Conservation (phyloP, 2,329 filamentous ascomycete genomes). For the Fonsecaea erecta region DNA sequence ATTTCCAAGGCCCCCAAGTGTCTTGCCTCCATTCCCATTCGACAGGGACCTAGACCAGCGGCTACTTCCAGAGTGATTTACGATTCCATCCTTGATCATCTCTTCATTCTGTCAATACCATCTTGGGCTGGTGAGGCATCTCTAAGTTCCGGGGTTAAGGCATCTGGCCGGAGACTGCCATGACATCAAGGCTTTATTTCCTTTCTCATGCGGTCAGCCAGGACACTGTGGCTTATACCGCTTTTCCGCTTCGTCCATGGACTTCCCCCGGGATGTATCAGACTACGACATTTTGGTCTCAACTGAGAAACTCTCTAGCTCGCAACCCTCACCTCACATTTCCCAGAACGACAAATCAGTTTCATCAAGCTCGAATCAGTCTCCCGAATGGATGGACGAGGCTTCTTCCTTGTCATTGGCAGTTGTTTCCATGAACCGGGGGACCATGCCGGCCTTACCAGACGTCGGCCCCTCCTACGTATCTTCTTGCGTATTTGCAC, state of each 20-base stretch:
- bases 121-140: neutral
- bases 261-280: slow-evolving; percentile 13
- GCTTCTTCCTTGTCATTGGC: neutral
- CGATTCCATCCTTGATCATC: neutral
- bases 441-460: neutral
- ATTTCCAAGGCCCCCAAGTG: neutral
- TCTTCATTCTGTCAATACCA: neutral
- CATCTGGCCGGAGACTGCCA: slow-evolving; percentile 2
- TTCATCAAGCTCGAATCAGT: slow-evolving; percentile 15
- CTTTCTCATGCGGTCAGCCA: neutral
- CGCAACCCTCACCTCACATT: neutral
- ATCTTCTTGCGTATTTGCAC: neutral
- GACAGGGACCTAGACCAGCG: neutral
- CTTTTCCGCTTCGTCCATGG: slow-evolving; percentile 12
- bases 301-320: neutral
- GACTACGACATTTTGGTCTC: slow-evolving; percentile 15
- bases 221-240: neutral
- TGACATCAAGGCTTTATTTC: neutral
- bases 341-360: neutral
- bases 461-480: neutral
- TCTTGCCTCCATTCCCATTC: neutral
- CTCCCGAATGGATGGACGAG: neutral
- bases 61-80: neutral
- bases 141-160: slow-evolving; percentile 9
- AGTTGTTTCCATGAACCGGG: neutral